phyloP scores from a whole-genome alignment of 805 yeast species.

The Ogataea nonfermentans region DNA sequence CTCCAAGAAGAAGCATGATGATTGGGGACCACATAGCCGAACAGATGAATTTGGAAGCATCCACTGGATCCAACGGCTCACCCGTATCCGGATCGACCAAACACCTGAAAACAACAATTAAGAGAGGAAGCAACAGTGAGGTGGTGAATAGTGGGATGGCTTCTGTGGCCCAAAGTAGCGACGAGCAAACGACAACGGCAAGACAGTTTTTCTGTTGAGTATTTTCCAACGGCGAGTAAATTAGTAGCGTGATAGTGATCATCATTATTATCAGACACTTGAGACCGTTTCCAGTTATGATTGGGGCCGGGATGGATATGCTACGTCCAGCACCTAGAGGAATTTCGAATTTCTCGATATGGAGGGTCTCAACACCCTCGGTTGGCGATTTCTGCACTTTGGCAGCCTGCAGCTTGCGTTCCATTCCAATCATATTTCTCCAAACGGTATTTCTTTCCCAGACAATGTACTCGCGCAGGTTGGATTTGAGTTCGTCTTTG shows the following conservation, averaged over 20 bases:
- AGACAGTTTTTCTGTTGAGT: conserved; percentile 73
- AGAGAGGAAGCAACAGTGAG: conserved; percentile 75
- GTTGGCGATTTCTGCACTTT: conserved; percentile 34
- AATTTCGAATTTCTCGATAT: conserved; percentile 22
- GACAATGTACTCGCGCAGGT: conserved; percentile 85
- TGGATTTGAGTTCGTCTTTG: conserved; percentile 46
- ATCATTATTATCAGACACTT: conserved; percentile 47
- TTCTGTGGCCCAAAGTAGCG: conserved; percentile 94
- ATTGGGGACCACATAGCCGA: conserved; percentile 95
- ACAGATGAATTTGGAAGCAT: conserved; percentile 76
- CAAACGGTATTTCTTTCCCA: conserved; percentile 98
- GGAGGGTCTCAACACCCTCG: conserved; percentile 21
- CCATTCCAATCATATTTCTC: conserved; percentile 93
- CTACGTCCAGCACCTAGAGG: conserved; percentile 31
- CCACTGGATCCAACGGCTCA: conserved; percentile 55
- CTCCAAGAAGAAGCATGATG: conserved; percentile 85
- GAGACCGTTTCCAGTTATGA: conserved; percentile 39
- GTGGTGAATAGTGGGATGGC: conserved; percentile 91
- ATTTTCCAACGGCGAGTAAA: conserved; percentile 58
- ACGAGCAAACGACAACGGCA: conserved; percentile 77
- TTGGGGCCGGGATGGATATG: conserved; percentile 33
- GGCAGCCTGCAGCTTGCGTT: conserved; percentile 81
- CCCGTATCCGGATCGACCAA: conserved; percentile 54
- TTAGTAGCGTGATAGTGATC: conserved; percentile 48
- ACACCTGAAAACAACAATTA: conserved; percentile 72